Percentiles rank a stretch among this genome's conserved stretches.
Conservation (phyloP, 129 eudicot species). For the Solidago caesia region DNA sequence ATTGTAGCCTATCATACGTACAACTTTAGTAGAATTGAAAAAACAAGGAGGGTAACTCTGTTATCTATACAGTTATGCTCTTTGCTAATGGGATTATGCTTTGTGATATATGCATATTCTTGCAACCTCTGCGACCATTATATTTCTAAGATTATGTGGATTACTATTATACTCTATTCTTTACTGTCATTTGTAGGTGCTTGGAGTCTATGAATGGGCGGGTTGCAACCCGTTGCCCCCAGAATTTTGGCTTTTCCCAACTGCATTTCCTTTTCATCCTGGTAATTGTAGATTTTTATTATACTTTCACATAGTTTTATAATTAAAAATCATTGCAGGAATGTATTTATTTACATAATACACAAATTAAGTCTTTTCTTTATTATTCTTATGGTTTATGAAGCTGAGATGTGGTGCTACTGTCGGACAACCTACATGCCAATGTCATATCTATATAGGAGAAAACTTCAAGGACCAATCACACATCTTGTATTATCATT, state of each 20-base stretch:
- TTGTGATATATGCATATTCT: too few species aligned
- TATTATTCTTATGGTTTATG: not conserved
- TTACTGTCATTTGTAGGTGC: constrained; percentile 33
- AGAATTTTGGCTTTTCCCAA: constrained; percentile 68
- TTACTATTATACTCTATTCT: not conserved
- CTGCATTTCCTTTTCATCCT: constrained; percentile 66
- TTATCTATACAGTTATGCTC: too few species aligned
- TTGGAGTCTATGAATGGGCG: constrained; percentile 64
- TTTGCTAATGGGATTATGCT: too few species aligned
- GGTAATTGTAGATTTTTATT: constrained; percentile 30
- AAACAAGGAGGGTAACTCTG: too few species aligned
- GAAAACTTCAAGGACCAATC: constrained; percentile 43
- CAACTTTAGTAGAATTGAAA: too few species aligned
- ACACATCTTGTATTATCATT: constrained; percentile 36
- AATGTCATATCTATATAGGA: constrained; percentile 60
- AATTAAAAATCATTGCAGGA: too few species aligned
- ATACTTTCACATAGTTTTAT: too few species aligned
- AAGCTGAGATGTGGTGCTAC: constrained; percentile 70
- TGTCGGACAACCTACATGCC: constrained; percentile 60
- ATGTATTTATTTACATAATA: not conserved
- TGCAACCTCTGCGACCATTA: too few species aligned
- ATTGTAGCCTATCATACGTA: too few species aligned
- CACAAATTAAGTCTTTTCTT: not conserved
- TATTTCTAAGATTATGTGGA: too few species aligned
- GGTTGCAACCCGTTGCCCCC: constrained; percentile 80